A percentile compares a stretch with the other conserved stretches of the same genome.
Evolutionary conservation across 768 basidiomycete genomes (phyloP).

Genomic region (Auriculariales sp.): DNA sequence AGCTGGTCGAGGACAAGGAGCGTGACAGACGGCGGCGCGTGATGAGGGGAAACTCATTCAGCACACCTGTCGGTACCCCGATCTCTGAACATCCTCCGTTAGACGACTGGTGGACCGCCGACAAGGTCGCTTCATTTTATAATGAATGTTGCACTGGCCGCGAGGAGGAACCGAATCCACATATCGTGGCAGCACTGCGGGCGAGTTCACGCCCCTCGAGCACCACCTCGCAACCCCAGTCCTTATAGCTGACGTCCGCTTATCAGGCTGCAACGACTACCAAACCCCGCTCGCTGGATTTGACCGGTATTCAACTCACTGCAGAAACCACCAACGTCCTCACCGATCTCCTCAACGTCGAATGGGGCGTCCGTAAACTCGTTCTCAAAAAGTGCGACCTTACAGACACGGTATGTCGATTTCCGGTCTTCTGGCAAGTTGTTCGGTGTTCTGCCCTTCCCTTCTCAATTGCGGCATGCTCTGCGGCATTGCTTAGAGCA

Average conservation of each 20-base stretch:
- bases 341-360: constrained; percentile 81
- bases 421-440: not conserved
- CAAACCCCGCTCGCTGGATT: constrained; percentile 57
- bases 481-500: too few relatives aligned
- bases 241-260: not conserved
- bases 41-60: constrained; percentile 35
- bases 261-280: constrained; percentile 35
- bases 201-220: too few relatives aligned
- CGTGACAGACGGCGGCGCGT: constrained; percentile 50
- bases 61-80: constrained; percentile 8
- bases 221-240: too few relatives aligned
- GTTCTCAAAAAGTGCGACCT: constrained; percentile 78
- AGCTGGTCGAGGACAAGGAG: constrained; percentile 64
- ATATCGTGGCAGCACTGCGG: constrained; percentile 57
- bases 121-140: constrained; percentile 77
- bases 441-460: not conserved
- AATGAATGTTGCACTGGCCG: constrained; percentile 69
- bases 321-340: constrained; percentile 59
- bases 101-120: constrained; percentile 72
- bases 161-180: constrained; percentile 54
- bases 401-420: constrained; percentile 53
- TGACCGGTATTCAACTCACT: constrained; percentile 68
- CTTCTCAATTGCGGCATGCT: too few relatives aligned
- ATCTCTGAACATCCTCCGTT: constrained; percentile 5
- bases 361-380: constrained; percentile 84